A percentile compares a stretch with the other conserved stretches of the same genome.
These are phyloP conservation scores for Trebouxia sp. DNA, from an alignment of 139 green algal species.

Conservation along the genomic window DNA sequence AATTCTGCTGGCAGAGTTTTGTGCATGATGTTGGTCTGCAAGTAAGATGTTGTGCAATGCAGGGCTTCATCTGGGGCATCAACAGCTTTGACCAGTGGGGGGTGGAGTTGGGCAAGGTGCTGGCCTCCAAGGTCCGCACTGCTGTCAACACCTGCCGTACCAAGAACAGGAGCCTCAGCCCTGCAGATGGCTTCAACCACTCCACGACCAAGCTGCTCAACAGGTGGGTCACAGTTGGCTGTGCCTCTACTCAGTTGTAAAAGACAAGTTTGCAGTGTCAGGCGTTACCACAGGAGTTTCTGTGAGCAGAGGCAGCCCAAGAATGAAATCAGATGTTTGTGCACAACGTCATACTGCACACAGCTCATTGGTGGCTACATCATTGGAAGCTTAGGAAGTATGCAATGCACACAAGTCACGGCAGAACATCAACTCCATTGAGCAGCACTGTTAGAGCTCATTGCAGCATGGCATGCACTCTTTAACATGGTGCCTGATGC, in stretches of 20 bases:
- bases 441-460: not conserved
- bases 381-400: too few relatives aligned
- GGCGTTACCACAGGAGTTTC: too few relatives aligned
- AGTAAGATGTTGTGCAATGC: too few relatives aligned
- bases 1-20: too few relatives aligned
- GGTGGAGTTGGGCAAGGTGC: conserved; percentile 98
- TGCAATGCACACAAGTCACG: too few relatives aligned
- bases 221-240: conserved; percentile 37
- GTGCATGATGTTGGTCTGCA: too few relatives aligned
- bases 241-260: not conserved
- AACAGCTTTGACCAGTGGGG: conserved; percentile 99
- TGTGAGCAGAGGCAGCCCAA: too few relatives aligned
- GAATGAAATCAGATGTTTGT: too few relatives aligned
- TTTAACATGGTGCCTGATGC: too few relatives aligned
- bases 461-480: too few relatives aligned
- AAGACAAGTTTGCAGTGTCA: not conserved
- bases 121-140: conserved; percentile 63
- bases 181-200: conserved; percentile 91
- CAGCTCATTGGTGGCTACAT: too few relatives aligned
- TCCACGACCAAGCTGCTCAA: conserved; percentile 91
- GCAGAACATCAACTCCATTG: not conserved
- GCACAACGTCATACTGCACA: too few relatives aligned
- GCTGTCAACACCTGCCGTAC: conserved; percentile 75
- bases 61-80: conserved; percentile 98
- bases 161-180: conserved; percentile 66